These are phyloP conservation scores for Pseudomonodictys pantanalensis DNA, from an alignment of 495 filamentous ascomycete genomes.

Conservation along the genomic window DNA sequence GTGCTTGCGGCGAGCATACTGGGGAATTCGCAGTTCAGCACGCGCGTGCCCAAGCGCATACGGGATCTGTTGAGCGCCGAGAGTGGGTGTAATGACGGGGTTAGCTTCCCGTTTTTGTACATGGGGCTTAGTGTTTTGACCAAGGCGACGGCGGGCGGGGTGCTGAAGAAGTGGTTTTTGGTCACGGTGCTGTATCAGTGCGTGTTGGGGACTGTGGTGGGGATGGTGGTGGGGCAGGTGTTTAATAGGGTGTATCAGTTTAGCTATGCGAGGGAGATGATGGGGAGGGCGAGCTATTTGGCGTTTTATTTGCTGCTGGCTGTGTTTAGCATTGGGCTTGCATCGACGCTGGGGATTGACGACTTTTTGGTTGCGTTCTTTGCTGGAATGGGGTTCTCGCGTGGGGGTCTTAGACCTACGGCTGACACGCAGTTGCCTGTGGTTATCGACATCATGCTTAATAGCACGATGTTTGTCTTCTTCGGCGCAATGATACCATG, in stretches of 20 bases:
- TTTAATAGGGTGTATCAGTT: constrained; percentile 46
- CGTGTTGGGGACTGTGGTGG: constrained; percentile 42
- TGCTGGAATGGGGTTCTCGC: constrained; percentile 50
- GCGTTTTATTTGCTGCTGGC: constrained; percentile 54
- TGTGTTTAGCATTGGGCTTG: constrained; percentile 47
- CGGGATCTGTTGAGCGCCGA: constrained; percentile 50
- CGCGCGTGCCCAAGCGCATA: constrained; percentile 46
- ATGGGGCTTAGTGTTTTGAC: constrained; percentile 43
- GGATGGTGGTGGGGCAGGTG: constrained; percentile 42
- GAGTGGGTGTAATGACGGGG: constrained; percentile 52
- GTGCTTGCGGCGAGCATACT: constrained; percentile 50
- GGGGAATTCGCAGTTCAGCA: constrained; percentile 46
- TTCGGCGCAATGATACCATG: constrained; percentile 52
- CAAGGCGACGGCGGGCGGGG: constrained; percentile 28
- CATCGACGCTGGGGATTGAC: constrained; percentile 46
- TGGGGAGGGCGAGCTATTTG: constrained; percentile 45
- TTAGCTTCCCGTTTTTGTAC: constrained; percentile 52
- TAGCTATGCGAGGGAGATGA: constrained; percentile 38
- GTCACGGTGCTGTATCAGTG: constrained; percentile 53
- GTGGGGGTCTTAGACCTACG: constrained; percentile 46
- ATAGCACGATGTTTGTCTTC: constrained; percentile 51
- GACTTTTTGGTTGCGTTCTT: constrained; percentile 54
- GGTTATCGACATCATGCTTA: constrained; percentile 50
- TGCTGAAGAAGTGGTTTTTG: constrained; percentile 48
- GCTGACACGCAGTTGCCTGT: constrained; percentile 42